Percentiles rank a stretch among this genome's conserved stretches.
These are phyloP conservation scores for Apiospora sp. DNA, from an alignment of 2,329 filamentous ascomycete species.

Conservation along the genomic window DNA sequence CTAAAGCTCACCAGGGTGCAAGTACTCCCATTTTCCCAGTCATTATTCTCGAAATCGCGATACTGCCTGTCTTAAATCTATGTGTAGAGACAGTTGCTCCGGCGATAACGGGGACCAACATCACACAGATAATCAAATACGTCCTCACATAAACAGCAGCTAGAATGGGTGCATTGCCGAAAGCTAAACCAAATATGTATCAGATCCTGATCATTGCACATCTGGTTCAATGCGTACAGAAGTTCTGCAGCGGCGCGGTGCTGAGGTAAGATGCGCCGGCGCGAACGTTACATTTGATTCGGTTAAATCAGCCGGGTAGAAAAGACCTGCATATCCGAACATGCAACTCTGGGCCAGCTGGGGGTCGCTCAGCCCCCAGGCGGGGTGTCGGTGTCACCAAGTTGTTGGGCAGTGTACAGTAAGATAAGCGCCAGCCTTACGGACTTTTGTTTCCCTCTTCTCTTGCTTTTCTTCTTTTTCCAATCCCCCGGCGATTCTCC, in stretches of 20 bases:
- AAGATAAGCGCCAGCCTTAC: background rate
- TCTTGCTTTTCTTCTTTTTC: background rate
- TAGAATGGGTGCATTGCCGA: no score
- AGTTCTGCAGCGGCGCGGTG: background rate
- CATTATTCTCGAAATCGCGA: no score
- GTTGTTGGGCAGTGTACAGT: background rate
- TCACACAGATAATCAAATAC: no score
- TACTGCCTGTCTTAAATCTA: no score
- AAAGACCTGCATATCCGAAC: background rate
- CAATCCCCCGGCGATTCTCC: background rate
- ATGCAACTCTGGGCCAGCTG: background rate
- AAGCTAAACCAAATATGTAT: no score
- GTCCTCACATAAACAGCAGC: no score
- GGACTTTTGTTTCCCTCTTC: background rate
- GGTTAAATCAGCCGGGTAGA: background rate
- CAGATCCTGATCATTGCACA: no score
- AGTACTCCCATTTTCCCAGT: no score
- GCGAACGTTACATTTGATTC: background rate
- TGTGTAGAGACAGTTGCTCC: no score
- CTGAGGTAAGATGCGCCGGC: background rate
- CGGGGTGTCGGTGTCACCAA: constrained; percentile 7
- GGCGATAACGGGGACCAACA: no score
- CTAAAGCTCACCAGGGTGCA: no score
- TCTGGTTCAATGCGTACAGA: background rate
- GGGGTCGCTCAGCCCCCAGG: background rate